Evolutionary conservation across 202 grass and related monocot genomes (phyloP).

Genomic region (Setaria italica): DNA sequence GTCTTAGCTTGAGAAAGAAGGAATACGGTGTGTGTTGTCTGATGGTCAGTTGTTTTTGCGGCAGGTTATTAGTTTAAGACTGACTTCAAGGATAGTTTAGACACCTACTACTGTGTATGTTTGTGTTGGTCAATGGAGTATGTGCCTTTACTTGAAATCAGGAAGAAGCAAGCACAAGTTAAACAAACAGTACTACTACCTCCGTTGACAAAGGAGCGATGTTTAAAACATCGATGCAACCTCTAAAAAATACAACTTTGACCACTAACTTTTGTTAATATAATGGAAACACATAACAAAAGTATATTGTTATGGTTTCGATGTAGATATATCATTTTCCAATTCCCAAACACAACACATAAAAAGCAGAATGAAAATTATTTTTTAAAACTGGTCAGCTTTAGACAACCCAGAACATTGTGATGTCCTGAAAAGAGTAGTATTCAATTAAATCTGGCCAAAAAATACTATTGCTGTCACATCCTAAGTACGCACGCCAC

Average conservation of each 20-base stretch:
- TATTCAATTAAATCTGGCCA: neutral
- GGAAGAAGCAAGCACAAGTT: neutral
- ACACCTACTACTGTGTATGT: neutral
- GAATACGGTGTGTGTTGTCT: neutral
- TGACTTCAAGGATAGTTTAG: neutral
- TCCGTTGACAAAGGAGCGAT: neutral
- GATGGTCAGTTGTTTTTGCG: neutral
- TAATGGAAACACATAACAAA: neutral
- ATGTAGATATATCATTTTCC: neutral
- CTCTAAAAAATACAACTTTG: neutral
- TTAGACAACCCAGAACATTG: neutral
- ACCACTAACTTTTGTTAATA: neutral
- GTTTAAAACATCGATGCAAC: neutral
- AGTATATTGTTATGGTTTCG: neutral
- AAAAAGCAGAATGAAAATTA: neutral
- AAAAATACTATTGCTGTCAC: neutral
- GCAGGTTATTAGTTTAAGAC: conserved; percentile 7
- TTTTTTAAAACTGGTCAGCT: neutral
- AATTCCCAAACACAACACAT: neutral
- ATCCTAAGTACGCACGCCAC: neutral
- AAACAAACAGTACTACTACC: neutral
- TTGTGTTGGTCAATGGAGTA: neutral
- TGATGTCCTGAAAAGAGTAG: neutral
- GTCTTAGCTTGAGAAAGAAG: neutral
- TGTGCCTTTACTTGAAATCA: neutral